These are phyloP conservation scores for grape (Vitis vinifera) DNA, from an alignment of 164 flowering plant genomes.

Conservation along the genomic window ASM3070453v1 NC_081821.1:6567001-6567500, in stretches of 20 bases:
- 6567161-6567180: no score
- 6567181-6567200: no score
- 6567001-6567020: no score
- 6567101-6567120: no score
- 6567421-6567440: conserved; percentile 20
- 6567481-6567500: conserved; percentile 13
- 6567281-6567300: conserved; percentile 36
- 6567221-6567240: not conserved
- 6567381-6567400: conserved; percentile 62
- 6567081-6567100: no score
- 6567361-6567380: conserved; percentile 43
- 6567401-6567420: conserved; percentile 53
- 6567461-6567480: conserved; percentile 23
- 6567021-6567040: no score
- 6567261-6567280: conserved; percentile 1
- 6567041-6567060: no score
- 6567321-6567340: conserved; percentile 39
- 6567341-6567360: conserved; percentile 53
- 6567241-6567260: not conserved
- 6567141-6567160: no score
- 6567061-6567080: no score
- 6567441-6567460: conserved; percentile 21
- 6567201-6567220: not conserved
- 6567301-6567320: conserved; percentile 49
- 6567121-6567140: no score